phyloP scores from a whole-genome alignment of 257 asterid species.

The Salvia rosmarinus region DNA sequence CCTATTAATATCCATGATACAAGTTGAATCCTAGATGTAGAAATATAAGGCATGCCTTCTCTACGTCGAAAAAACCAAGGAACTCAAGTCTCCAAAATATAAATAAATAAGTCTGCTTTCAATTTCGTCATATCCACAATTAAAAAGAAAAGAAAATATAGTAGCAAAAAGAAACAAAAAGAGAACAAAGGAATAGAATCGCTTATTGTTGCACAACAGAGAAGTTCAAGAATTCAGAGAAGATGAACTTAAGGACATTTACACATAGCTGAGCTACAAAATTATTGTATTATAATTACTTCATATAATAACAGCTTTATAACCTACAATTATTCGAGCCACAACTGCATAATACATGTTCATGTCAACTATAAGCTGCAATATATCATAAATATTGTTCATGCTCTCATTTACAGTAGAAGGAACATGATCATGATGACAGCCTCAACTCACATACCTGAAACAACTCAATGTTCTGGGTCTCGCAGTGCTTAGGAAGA shows the following conservation, averaged over 20 bases:
- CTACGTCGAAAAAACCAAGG: too few species aligned
- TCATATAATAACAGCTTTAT: slow-evolving; percentile 4
- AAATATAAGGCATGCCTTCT: too few species aligned
- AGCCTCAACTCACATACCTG: slow-evolving; percentile 20
- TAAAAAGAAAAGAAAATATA: background rate
- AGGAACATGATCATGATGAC: background rate
- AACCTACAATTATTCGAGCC: background rate
- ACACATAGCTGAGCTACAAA: background rate
- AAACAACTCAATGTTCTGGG: slow-evolving; percentile 9
- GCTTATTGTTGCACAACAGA: background rate
- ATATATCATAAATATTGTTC: slow-evolving; percentile 6
- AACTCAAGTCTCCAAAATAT: too few species aligned
- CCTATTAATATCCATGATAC: too few species aligned
- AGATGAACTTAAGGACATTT: background rate
- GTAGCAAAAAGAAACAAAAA: too few species aligned
- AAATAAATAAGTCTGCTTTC: too few species aligned
- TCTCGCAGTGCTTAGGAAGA: background rate
- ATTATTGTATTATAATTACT: background rate
- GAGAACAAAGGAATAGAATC: background rate
- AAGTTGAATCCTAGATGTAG: too few species aligned
- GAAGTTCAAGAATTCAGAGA: background rate
- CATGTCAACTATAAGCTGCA: slow-evolving; percentile 13
- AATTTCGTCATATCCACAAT: too few species aligned
- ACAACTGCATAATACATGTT: slow-evolving; percentile 2
- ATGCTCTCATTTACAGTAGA: slow-evolving; percentile 5